Percentiles rank a stretch among this genome's conserved stretches.
phyloP scores from a whole-genome alignment of 106 monocot species.

The Apostasia ramifera region DNA sequence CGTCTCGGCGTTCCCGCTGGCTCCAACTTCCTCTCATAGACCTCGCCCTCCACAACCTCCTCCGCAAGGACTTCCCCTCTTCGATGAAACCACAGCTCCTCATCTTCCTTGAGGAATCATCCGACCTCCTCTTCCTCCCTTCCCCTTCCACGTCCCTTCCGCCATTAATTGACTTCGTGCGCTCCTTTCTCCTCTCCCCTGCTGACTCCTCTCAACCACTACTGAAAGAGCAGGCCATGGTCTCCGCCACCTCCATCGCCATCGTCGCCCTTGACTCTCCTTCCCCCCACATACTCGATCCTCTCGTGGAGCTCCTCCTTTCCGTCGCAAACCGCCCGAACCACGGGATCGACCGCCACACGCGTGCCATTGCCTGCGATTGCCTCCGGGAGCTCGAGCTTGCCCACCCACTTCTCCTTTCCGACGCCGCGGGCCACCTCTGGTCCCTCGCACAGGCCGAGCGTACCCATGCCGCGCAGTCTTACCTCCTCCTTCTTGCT shows the following conservation, averaged over 20 bases:
- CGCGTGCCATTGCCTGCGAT: conserved; percentile 65
- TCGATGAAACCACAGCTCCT: conserved; percentile 21
- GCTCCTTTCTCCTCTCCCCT: conserved; percentile 11
- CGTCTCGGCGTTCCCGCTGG: conserved; percentile 29
- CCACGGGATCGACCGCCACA: conserved; percentile 56
- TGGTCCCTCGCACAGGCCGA: conserved; percentile 71
- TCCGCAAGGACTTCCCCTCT: conserved; percentile 56
- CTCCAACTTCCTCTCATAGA: conserved; percentile 36
- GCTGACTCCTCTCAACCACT: neutral
- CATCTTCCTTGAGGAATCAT: conserved; percentile 36
- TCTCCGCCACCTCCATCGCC: conserved; percentile 33
- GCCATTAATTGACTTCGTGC: conserved; percentile 6
- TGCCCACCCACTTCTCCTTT: conserved; percentile 52
- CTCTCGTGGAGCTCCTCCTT: conserved; percentile 59
- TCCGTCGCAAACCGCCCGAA: conserved; percentile 70
- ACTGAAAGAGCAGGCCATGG: conserved; percentile 53
- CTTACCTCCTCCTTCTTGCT: conserved; percentile 73
- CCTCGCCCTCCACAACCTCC: conserved; percentile 26
- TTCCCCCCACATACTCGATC: conserved; percentile 13
- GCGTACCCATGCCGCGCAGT: conserved; percentile 74
- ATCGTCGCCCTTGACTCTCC: conserved; percentile 15
- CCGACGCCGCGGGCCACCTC: conserved; percentile 59
- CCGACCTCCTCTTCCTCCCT: conserved; percentile 14
- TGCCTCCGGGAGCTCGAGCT: conserved; percentile 79
- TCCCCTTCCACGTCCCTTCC: conserved; percentile 17